phyloP scores from a whole-genome alignment of 495 filamentous ascomycete species.

The Penicillium lividum region DNA sequence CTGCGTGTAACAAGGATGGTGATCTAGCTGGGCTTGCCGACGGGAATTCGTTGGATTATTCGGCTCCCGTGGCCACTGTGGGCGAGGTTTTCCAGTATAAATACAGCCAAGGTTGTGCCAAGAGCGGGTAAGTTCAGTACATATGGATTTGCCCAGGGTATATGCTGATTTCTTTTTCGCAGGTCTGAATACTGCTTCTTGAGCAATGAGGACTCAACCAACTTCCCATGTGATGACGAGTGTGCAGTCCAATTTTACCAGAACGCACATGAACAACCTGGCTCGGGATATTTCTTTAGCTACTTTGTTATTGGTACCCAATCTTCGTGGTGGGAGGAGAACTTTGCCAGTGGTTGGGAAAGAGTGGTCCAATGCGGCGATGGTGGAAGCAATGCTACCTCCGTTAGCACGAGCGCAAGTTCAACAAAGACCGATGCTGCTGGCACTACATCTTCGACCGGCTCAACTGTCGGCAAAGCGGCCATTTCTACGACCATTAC shows the following conservation, averaged over 20 bases:
- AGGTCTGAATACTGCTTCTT: conserved; percentile 30
- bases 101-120: conserved; percentile 29
- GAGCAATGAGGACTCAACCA: conserved; percentile 23
- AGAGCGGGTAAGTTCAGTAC: conserved; percentile 19
- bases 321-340: conserved; percentile 24
- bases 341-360: conserved; percentile 26
- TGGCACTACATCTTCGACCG: conserved; percentile 13
- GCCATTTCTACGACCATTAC: conserved; percentile 16
- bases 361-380: conserved; percentile 24
- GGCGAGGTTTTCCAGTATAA: conserved; percentile 34
- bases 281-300: conserved; percentile 25
- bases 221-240: conserved; percentile 27
- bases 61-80: conserved; percentile 25
- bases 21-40: conserved; percentile 24
- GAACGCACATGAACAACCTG: conserved; percentile 30
- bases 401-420: conserved; percentile 14
- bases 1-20: conserved; percentile 22
- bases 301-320: conserved; percentile 24
- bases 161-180: conserved; percentile 11
- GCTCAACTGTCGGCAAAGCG: not conserved
- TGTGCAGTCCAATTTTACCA: conserved; percentile 27
- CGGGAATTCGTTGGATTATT: conserved; percentile 15
- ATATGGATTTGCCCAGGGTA: conserved; percentile 4
- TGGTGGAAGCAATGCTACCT: conserved; percentile 21
- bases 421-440: conserved; percentile 17